Percentiles rank a stretch among this genome's conserved stretches.
Conservation (phyloP, 2,329 filamentous ascomycete genomes). For the Xylariales sp. region DNA sequence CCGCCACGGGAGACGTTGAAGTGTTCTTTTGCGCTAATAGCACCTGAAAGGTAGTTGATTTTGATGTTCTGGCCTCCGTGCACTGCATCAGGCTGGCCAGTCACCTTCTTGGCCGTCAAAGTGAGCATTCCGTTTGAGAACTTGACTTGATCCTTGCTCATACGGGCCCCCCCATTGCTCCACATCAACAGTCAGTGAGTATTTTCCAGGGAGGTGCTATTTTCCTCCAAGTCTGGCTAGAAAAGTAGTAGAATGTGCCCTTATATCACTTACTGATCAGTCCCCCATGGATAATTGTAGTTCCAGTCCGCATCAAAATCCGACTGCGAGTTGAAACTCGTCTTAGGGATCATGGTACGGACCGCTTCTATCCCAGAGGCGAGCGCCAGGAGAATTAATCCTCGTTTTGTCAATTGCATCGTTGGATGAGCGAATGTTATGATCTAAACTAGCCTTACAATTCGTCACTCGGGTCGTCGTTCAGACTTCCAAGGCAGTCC, state of each 20-base stretch:
- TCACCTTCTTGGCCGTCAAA: slow-evolving; percentile 59
- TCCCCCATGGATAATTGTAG: slow-evolving; percentile 69
- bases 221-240: not conserved
- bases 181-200: not conserved
- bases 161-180: slow-evolving; percentile 65
- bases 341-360: slow-evolving; percentile 54
- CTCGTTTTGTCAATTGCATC: slow-evolving; percentile 28
- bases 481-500: not conserved
- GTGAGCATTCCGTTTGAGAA: slow-evolving; percentile 57
- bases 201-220: not conserved
- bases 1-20: slow-evolving; percentile 54
- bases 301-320: slow-evolving; percentile 59
- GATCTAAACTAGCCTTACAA: not conserved
- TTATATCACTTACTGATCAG: slow-evolving; percentile 55
- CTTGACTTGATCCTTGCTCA: slow-evolving; percentile 60
- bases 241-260: not conserved
- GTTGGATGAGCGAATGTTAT: not conserved
- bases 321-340: slow-evolving; percentile 53
- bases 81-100: slow-evolving; percentile 53
- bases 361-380: slow-evolving; percentile 45
- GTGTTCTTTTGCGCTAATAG: slow-evolving; percentile 55
- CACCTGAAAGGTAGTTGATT: slow-evolving; percentile 65
- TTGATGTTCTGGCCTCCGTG: slow-evolving; percentile 55
- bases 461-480: not conserved
- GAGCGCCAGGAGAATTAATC: slow-evolving; percentile 37